These are phyloP conservation scores for Ogataea siamensis DNA, from an alignment of 805 yeast genomes.

Conservation along the genomic window DNA sequence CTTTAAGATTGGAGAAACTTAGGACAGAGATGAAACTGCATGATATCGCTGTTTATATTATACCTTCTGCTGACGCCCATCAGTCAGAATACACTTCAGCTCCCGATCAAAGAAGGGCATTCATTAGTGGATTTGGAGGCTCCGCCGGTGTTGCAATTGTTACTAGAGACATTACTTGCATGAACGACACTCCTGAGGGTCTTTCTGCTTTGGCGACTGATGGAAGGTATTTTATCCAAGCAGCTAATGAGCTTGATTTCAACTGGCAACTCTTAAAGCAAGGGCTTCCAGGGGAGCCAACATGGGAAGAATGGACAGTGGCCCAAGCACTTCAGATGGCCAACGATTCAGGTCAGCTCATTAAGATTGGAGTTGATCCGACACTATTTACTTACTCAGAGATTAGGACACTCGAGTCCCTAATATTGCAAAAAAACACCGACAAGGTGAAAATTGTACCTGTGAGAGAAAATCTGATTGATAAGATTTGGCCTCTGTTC, in stretches of 20 bases:
- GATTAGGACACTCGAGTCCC: slow-evolving; percentile 33
- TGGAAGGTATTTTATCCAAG: slow-evolving; percentile 60
- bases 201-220: slow-evolving; percentile 56
- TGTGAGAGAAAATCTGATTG: slow-evolving; percentile 47
- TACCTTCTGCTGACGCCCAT: slow-evolving; percentile 62
- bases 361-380: slow-evolving; percentile 47
- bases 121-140: slow-evolving; percentile 59
- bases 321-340: slow-evolving; percentile 48
- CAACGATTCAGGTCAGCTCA: slow-evolving; percentile 41
- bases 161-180: slow-evolving; percentile 50
- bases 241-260: slow-evolving; percentile 54
- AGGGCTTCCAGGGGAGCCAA: slow-evolving; percentile 46
- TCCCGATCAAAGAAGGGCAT: slow-evolving; percentile 53
- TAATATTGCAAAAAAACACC: slow-evolving; percentile 32
- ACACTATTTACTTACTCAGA: slow-evolving; percentile 41
- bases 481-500: slow-evolving; percentile 48
- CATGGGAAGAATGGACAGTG: slow-evolving; percentile 62
- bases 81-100: slow-evolving; percentile 60
- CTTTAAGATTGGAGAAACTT: slow-evolving; percentile 55
- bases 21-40: slow-evolving; percentile 62
- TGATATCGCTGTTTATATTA: slow-evolving; percentile 62
- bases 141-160: slow-evolving; percentile 61
- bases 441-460: slow-evolving; percentile 40
- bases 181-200: slow-evolving; percentile 55
- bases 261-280: slow-evolving; percentile 58